Evolutionary conservation across 2,329 filamentous ascomycete genomes (phyloP), one percentile per base, ranked within the genome.

Genomic region (Xylariaceae sp.): DNA sequence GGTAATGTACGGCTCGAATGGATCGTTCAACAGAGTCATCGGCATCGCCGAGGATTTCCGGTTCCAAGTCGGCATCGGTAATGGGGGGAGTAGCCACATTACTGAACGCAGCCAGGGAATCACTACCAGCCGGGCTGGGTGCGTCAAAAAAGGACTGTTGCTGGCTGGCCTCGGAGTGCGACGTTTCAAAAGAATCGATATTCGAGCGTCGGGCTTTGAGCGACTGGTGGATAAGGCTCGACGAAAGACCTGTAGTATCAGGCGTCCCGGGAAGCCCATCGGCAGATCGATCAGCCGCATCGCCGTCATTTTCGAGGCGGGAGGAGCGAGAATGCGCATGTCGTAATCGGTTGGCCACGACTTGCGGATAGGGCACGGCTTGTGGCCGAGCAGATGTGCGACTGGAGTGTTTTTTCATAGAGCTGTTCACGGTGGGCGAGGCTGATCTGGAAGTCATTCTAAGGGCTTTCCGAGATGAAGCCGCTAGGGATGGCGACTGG

Each of bases 61-160:
- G 74, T 61, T 88, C 87, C 7, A 84, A 74, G 62, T 92, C 88
- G 18, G 85, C 83, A 63, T 92, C 89, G 7, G 84, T 88, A 64
- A 91, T 85, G 5, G 89, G 89, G 35, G 89, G 89, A 8, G 89
- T 91, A 55, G 89, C 87, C 53, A 87, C 84, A 61, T 80, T 85
- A 69, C 78, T 81, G 67, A 88, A 88, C 39, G 83, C 77, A 9
- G 84, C 85, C 58, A 83, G 80, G 2, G 81, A 76, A 58, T 84
- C 81, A 68, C 80, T 84, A 34, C 75, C 79, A 0, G 77, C 74
- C 2, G 81, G 81, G 65, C 83, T 86, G 3, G 75, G 75, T 0
- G 75, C 75, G 51, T 82, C 79, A 56, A 77, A 81, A 30, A 75
- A 73, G 2, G 73, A 71, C 2, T 72, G 68, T 18, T 72, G 71